Evolutionary conservation across 208 protist genomes (phyloP).

Genomic region (Entamoeba histolytica): DNA sequence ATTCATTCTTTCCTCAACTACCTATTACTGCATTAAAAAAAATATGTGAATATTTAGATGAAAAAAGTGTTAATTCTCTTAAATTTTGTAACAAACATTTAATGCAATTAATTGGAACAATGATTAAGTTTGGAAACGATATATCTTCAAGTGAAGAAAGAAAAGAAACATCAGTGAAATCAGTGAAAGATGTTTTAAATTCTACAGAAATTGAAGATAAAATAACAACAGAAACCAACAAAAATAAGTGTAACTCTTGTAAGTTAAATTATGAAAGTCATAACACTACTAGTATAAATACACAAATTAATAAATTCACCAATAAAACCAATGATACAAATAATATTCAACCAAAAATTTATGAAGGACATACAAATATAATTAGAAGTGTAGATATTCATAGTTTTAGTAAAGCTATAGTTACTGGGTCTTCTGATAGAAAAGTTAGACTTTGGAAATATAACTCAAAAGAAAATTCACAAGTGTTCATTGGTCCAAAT

Average conservation of each 20-base stretch:
- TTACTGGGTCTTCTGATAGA: neutral
- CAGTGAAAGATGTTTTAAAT: too few relatives aligned
- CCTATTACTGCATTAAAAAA: neutral
- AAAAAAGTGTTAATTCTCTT: neutral
- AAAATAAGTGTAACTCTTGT: too few relatives aligned
- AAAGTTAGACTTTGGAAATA: neutral
- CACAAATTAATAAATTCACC: too few relatives aligned
- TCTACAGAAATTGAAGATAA: too few relatives aligned
- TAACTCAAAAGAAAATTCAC: neutral
- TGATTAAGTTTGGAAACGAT: too few relatives aligned
- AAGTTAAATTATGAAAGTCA: too few relatives aligned
- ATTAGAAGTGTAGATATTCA: neutral
- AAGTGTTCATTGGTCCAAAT: neutral
- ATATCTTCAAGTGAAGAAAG: too few relatives aligned
- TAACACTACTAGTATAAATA: too few relatives aligned
- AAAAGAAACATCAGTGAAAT: too few relatives aligned
- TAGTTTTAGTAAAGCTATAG: neutral
- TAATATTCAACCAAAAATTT: neutral
- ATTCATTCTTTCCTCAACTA: neutral
- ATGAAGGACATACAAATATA: neutral
- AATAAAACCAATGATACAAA: too few relatives aligned
- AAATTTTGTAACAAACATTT: neutral
- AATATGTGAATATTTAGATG: neutral
- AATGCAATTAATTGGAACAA: too few relatives aligned
- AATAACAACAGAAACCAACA: too few relatives aligned